Base-by-base conservation (phyloP, 495 filamentous ascomycete genomes). In the Trypethelium eluteriae region DNA sequence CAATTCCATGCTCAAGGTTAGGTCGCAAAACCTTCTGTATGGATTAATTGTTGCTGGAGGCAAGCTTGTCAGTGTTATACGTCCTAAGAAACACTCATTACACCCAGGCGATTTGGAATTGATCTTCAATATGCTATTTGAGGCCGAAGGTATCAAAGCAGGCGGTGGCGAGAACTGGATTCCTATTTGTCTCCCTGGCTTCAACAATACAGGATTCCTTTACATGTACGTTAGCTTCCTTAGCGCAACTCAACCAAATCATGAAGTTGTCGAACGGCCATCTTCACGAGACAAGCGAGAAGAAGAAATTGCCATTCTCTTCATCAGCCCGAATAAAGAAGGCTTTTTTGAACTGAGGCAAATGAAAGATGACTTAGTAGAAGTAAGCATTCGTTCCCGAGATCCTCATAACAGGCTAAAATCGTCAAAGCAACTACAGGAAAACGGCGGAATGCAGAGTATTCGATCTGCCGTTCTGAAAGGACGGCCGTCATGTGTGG, bases 171-270 rank as follows among this genome's bases (percentile, higher is more conserved):
- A 99, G 75, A 96, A 93, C 71, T 98, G 95, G 95, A 93, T 96
- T 46, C 95, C 95, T 2, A 82, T 99, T 7, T 98, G 95, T 70
- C 83, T 99, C 10, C 95, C 95, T 10, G 93, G 92, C 5, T 99
- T 99, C 80, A 99, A 99, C 79, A 96, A 89, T 72, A 89, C 86
- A 61, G 95, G 95, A n/a, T 98, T 94, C 74, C 83, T 99, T 2
- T 96, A 98, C 79, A 97, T 97, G 90, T 99, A 97, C 74, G 93
- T 98, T 74, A 94, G 90, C 77, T 99, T 97, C 73, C 82, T 98
- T 64, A 75, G 77, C 34, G 77, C 81, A 53, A 74, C 75, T 46
- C 76, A 76, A 49, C 25, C n/a, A 11, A 36, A 2, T 18, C 36
- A 36, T 0, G 71, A 70, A 32, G 64, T 68, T n/a, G 16, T 53